Evolutionary conservation across 2,329 filamentous ascomycete genomes (phyloP).

Genomic region (Pestalotiopsis sp.): DNA sequence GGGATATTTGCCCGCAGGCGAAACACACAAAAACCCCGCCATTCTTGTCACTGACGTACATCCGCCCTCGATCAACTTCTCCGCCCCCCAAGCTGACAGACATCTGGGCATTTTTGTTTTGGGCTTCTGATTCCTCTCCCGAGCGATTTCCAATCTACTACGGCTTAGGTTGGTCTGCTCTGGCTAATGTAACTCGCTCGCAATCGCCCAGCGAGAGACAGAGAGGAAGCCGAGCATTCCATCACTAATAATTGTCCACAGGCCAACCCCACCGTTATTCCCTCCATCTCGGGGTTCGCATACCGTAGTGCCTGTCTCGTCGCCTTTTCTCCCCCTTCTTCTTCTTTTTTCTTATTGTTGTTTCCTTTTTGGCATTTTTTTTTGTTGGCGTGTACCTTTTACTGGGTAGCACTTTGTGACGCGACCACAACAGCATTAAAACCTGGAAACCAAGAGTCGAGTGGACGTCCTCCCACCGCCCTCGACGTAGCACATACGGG

Average conservation of each 20-base stretch:
- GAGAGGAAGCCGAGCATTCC: neutral
- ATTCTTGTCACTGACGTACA: constrained; percentile 15
- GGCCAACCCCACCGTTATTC: neutral
- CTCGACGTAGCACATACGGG: neutral
- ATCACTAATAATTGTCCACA: neutral
- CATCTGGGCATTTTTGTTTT: neutral
- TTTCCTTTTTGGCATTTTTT: neutral
- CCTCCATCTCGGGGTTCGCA: neutral
- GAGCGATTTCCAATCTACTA: neutral
- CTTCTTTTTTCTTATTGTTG: neutral
- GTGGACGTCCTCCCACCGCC: neutral
- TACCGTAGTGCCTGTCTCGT: neutral
- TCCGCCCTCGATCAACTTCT: neutral
- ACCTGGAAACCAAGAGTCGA: neutral
- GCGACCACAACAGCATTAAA: neutral
- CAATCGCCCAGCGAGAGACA: neutral
- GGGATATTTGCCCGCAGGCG: constrained; percentile 8
- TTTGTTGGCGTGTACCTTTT: neutral
- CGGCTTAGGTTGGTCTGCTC: neutral
- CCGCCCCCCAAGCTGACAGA: neutral
- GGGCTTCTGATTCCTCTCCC: neutral
- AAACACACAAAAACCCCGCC: constrained; percentile 15
- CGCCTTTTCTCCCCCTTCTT: neutral
- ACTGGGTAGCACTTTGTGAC: neutral
- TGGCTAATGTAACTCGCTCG: neutral